Percentiles rank a stretch among this genome's conserved stretches.
Evolutionary conservation across 2,329 filamentous ascomycete species (phyloP).

Genomic region (Scedosporium dehoogii): DNA sequence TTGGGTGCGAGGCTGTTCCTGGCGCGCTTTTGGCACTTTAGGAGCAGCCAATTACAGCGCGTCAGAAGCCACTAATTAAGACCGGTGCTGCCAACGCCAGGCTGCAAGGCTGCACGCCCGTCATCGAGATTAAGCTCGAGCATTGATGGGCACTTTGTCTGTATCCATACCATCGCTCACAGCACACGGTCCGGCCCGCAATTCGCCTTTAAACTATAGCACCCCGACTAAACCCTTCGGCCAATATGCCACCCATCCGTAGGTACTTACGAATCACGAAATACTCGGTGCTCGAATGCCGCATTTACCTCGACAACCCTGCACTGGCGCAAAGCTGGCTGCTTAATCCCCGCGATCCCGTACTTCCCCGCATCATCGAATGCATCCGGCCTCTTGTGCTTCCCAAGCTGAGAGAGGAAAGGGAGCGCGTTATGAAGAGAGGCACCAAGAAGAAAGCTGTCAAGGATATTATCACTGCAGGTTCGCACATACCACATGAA

Average conservation of each 20-base stretch:
- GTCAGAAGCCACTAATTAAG: background rate
- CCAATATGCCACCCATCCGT: constrained; percentile 71
- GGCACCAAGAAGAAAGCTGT: constrained; percentile 59
- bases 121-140: background rate
- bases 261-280: constrained; percentile 87
- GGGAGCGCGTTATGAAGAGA: constrained; percentile 45
- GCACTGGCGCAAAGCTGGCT: constrained; percentile 76
- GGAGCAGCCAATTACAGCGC: background rate
- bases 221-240: background rate
- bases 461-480: constrained; percentile 78
- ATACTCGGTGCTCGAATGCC: constrained; percentile 90
- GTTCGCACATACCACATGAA: constrained; percentile 33
- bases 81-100: background rate
- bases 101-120: background rate
- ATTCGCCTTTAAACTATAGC: no score
- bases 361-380: constrained; percentile 74
- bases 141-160: no score
- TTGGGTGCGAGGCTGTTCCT: background rate
- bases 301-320: constrained; percentile 91
- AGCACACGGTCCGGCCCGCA: no score
- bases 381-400: constrained; percentile 77
- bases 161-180: no score
- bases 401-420: constrained; percentile 85
- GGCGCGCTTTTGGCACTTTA: background rate
- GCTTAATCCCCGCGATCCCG: constrained; percentile 62